Evolutionary conservation across 345 rosid genomes (phyloP).

Genomic region (Melaleuca alternifolia): DNA sequence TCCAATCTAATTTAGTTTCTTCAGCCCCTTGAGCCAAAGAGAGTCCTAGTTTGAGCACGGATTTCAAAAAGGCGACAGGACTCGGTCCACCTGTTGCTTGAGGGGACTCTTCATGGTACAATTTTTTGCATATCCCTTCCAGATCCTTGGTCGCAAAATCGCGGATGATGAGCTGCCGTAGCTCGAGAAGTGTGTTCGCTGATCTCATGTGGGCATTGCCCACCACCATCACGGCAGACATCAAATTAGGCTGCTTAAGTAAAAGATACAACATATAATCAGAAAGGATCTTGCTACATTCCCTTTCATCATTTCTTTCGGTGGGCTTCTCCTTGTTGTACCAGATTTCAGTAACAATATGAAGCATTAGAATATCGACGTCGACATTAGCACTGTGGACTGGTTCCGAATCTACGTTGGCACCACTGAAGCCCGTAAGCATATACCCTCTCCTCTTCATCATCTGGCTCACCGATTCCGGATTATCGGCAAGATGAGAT

Average conservation of each 20-base stretch:
- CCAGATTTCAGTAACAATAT: background rate
- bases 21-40: fast-evolving
- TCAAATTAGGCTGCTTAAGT: background rate
- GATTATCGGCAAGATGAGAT: background rate
- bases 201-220: background rate
- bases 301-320: no score
- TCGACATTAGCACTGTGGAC: background rate
- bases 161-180: background rate
- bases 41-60: background rate
- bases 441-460: no score
- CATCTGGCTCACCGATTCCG: fast-evolving
- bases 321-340: fast-evolving
- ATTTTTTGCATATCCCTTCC: background rate
- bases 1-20: no score
- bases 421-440: no score
- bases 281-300: background rate
- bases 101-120: fast-evolving
- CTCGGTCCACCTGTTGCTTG: background rate
- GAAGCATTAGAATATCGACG: fast-evolving
- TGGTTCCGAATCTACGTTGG: no score
- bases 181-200: background rate
- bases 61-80: fast-evolving
- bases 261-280: background rate
- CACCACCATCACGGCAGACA: fast-evolving
- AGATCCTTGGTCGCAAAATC: background rate